These are phyloP conservation scores for Fraxinus quadrangulata DNA, from an alignment of 257 asterid genomes.

Conservation along the genomic window DNA sequence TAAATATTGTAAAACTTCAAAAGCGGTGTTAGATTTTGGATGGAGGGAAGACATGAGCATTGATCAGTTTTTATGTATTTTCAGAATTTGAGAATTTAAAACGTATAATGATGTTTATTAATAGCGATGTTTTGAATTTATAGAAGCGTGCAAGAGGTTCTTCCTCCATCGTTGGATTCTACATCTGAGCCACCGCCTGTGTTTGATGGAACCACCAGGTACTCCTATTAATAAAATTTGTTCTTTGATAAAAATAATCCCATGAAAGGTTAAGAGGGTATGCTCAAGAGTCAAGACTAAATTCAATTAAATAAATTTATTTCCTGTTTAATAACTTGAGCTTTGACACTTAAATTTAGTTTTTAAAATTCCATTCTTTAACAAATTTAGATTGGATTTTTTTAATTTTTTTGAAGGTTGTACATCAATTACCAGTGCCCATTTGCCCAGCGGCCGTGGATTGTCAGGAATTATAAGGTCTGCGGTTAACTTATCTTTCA, in stretches of 20 bases:
- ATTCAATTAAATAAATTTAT: no score
- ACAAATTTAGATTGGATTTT: conserved; percentile 4
- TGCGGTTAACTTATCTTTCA: background rate
- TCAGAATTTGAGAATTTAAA: background rate
- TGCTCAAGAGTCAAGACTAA: background rate
- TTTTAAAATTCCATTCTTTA: background rate
- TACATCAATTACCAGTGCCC: conserved; percentile 64
- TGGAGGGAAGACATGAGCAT: background rate
- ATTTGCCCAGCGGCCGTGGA: conserved; percentile 76
- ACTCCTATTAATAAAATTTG: background rate
- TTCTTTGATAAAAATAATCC: background rate
- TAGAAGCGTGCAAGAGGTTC: conserved; percentile 50
- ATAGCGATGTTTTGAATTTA: background rate
- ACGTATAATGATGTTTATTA: background rate
- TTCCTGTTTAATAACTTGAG: background rate
- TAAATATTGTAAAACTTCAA: background rate
- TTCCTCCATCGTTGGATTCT: conserved; percentile 57
- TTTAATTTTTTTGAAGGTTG: conserved; percentile 53
- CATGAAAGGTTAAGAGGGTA: background rate
- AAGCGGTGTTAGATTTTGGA: background rate
- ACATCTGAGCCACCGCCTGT: conserved; percentile 63
- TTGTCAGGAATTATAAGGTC: conserved; percentile 71
- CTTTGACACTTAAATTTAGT: no score
- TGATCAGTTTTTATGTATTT: background rate
- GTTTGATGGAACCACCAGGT: conserved; percentile 81